Percentiles rank a stretch among this genome's conserved stretches.
Evolutionary conservation across 148 eudicot genomes (phyloP).

Genomic region (Nepenthes gracilis): DNA sequence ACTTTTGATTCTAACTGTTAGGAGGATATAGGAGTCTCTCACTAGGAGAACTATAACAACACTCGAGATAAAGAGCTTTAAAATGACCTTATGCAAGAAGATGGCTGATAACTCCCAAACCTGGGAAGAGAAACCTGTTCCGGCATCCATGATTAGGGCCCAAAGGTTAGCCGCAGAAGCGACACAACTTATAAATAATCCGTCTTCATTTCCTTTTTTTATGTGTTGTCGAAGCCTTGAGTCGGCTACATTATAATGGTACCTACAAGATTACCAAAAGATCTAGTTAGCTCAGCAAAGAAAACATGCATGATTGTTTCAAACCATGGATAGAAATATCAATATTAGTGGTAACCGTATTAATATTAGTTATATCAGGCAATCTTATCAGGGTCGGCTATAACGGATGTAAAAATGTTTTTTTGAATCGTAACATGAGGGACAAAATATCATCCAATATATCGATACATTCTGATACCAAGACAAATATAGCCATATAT

Average conservation of each 20-base stretch:
- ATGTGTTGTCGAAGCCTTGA: conserved; percentile 78
- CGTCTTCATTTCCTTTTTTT: conserved; percentile 82
- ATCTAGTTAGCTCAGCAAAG: not conserved
- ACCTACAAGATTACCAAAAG: conserved; percentile 26
- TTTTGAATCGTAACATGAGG: no score
- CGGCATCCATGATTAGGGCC: conserved; percentile 93
- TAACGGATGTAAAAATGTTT: no score
- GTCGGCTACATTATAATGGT: conserved; percentile 86
- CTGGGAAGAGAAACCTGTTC: conserved; percentile 73
- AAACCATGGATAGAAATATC: not conserved
- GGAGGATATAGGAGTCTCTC: no score
- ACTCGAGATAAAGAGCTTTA: not conserved
- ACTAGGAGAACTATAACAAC: no score
- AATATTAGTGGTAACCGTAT: no score
- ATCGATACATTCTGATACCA: no score
- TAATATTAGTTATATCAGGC: no score
- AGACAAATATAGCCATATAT: no score
- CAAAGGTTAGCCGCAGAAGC: conserved; percentile 73
- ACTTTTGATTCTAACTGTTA: no score
- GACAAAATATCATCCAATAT: no score
- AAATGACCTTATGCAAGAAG: conserved; percentile 70
- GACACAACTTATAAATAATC: conserved; percentile 70
- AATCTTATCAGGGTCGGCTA: no score
- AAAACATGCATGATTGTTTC: not conserved
- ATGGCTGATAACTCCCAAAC: conserved; percentile 72